Percentiles rank a stretch among this genome's conserved stretches.
These are phyloP conservation scores for Phlyctochytrium arcticum DNA, from an alignment of 192 early-diverging fungal genomes.

Conservation along the genomic window DNA sequence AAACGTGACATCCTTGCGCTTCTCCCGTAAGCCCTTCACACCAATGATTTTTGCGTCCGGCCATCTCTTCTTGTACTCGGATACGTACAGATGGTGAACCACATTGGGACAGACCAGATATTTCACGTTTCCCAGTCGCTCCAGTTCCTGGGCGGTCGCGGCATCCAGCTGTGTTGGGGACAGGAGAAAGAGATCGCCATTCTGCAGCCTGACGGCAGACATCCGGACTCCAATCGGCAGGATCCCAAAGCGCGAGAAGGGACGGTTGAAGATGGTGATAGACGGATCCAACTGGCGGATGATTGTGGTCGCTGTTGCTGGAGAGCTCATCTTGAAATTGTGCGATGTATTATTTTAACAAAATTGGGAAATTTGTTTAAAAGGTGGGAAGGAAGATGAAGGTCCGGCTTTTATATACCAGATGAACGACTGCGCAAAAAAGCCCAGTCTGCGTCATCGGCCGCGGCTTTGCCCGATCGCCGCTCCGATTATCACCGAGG, in stretches of 20 bases:
- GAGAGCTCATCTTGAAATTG: not conserved
- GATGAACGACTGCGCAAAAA: too few species aligned
- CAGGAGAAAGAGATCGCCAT: conserved; percentile 4
- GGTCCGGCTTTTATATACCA: too few species aligned
- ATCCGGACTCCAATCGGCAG: conserved; percentile 21
- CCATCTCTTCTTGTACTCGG: conserved; percentile 11
- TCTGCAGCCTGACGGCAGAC: conserved; percentile 5
- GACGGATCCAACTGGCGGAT: conserved; percentile 5
- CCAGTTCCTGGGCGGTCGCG: not conserved
- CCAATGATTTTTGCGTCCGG: conserved; percentile 21
- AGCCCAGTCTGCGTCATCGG: too few species aligned
- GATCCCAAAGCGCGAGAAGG: conserved; percentile 7
- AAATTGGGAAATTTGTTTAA: too few species aligned
- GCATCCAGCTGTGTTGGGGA: conserved; percentile 6
- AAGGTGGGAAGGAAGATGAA: too few species aligned
- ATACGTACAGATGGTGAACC: conserved; percentile 16
- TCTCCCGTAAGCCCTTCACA: conserved; percentile 14
- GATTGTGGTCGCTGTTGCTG: not conserved
- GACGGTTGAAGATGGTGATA: conserved; percentile 1
- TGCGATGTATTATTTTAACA: too few species aligned
- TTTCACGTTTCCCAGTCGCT: not conserved
- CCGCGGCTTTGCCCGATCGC: too few species aligned
- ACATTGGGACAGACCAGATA: conserved; percentile 21
- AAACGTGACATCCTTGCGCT: conserved; percentile 1
- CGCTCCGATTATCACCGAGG: too few species aligned